Conservation (phyloP, 148 eudicot genomes). For the Talinum fruticosum region DNA sequence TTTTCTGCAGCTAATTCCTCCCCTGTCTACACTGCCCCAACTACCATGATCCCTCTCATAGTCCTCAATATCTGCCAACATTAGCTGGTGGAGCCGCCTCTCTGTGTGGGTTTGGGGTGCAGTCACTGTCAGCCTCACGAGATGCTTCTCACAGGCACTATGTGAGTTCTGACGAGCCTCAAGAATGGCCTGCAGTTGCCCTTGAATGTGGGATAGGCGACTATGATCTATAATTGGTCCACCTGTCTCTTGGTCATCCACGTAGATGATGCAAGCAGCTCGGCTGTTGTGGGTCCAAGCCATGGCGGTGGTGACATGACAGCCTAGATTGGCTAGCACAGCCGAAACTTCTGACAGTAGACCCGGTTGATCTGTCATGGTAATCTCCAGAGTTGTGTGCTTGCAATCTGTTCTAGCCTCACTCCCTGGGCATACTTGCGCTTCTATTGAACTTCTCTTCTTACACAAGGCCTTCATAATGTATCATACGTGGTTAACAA, state of each 20-base stretch:
- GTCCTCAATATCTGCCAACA: slow-evolving; percentile 55
- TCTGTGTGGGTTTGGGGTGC: slow-evolving; percentile 55
- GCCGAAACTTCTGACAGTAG: slow-evolving; percentile 79
- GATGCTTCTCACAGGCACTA: slow-evolving; percentile 40
- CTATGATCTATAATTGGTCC: slow-evolving; percentile 39
- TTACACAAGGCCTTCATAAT: slow-evolving; percentile 31
- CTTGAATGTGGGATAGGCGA: slow-evolving; percentile 44
- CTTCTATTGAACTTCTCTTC: slow-evolving; percentile 35
- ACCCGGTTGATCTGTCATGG: slow-evolving; percentile 71
- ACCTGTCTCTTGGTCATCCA: slow-evolving; percentile 42
- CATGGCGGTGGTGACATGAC: slow-evolving; percentile 61
- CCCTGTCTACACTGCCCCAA: slow-evolving; percentile 20
- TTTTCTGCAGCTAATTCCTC: not conserved
- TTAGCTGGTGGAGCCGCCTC: slow-evolving; percentile 85
- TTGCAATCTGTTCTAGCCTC: slow-evolving; percentile 37
- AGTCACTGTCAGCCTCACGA: slow-evolving; percentile 45
- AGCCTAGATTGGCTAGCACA: slow-evolving; percentile 55
- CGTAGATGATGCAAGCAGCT: slow-evolving; percentile 64
- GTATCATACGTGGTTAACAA: not conserved
- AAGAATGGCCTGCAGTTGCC: slow-evolving; percentile 57
- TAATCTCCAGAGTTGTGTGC: slow-evolving; percentile 70
- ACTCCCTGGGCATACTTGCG: slow-evolving; percentile 13
- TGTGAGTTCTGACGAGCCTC: slow-evolving; percentile 55
- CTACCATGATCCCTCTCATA: slow-evolving; percentile 35
- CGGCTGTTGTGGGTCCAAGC: slow-evolving; percentile 84